Percentiles rank a stretch among this genome's conserved stretches.
These are phyloP conservation scores for Yarrowia bubula DNA, from an alignment of 805 yeast species.

Conservation along the genomic window DNA sequence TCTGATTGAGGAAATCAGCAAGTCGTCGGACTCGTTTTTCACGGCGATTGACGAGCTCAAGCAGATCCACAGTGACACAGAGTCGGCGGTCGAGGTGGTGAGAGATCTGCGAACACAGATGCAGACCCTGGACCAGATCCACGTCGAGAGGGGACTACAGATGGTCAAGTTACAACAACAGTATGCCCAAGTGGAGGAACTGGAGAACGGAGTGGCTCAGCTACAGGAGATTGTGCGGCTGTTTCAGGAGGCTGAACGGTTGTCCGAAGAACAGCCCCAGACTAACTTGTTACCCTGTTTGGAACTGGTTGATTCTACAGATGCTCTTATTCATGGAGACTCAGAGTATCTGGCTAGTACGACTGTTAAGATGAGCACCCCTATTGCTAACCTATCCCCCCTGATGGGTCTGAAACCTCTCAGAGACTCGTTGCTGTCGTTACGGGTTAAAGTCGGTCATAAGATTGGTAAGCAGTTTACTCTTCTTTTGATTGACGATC, in stretches of 20 bases:
- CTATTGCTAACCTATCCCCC: conserved; percentile 44
- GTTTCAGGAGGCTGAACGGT: conserved; percentile 50
- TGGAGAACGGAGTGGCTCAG: conserved; percentile 63
- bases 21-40: conserved; percentile 81
- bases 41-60: conserved; percentile 78
- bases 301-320: conserved; percentile 55
- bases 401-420: conserved; percentile 53
- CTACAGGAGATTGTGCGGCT: conserved; percentile 48
- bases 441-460: conserved; percentile 66
- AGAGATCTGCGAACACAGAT: conserved; percentile 49
- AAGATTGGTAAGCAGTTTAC: conserved; percentile 61
- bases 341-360: conserved; percentile 15
- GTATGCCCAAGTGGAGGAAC: conserved; percentile 55
- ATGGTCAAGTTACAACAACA: conserved; percentile 51
- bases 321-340: conserved; percentile 56
- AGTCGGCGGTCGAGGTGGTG: conserved; percentile 49
- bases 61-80: conserved; percentile 48
- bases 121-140: conserved; percentile 47
- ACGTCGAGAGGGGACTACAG: conserved; percentile 51
- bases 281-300: conserved; percentile 54
- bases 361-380: conserved; percentile 32
- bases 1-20: conserved; percentile 76
- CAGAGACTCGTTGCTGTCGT: conserved; percentile 51
- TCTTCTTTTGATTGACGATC: conserved; percentile 56
- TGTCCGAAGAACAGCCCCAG: conserved; percentile 40